phyloP scores from a whole-genome alignment of 441 rosid genomes.

The Brassica balearica region DNA sequence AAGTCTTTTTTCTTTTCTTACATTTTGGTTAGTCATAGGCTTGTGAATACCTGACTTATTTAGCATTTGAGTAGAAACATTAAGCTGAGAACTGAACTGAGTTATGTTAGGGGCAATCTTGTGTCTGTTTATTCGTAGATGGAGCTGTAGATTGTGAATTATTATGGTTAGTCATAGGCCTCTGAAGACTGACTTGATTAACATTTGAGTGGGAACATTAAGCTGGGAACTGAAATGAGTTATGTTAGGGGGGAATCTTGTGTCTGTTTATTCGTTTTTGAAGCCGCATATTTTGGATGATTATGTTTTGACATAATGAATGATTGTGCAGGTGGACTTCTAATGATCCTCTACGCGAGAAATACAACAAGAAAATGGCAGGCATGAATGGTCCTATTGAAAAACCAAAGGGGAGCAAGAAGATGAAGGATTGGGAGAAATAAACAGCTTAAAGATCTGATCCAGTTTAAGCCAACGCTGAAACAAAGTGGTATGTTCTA shows the following conservation, averaged over 20 bases:
- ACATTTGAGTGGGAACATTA: conserved; percentile 20
- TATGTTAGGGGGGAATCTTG: background rate
- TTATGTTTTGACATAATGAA: conserved; percentile 2
- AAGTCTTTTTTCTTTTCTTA: conserved; percentile 1
- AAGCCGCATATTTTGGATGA: background rate
- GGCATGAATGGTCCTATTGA: conserved; percentile 77
- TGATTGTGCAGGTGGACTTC: conserved; percentile 75
- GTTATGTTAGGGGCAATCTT: background rate
- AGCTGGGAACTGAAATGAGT: conserved; percentile 16
- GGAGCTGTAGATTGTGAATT: background rate
- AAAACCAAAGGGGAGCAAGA: conserved; percentile 94
- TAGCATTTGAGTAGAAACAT: conserved; percentile 19
- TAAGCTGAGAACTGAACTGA: conserved; percentile 22
- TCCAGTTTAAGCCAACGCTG: background rate
- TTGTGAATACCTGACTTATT: background rate
- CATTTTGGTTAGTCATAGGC: conserved; percentile 21
- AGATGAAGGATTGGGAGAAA: conserved; percentile 87
- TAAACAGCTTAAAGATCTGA: conserved; percentile 20
- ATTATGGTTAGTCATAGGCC: conserved; percentile 19
- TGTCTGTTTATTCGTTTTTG: background rate
- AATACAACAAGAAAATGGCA: conserved; percentile 90
- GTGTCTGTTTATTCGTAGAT: background rate
- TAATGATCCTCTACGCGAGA: conserved; percentile 78
- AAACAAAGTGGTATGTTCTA: conserved; percentile 7
- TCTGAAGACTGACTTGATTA: background rate